Evolutionary conservation across 345 rosid species (phyloP).

Genomic region (Noccaea bulbosa): DNA sequence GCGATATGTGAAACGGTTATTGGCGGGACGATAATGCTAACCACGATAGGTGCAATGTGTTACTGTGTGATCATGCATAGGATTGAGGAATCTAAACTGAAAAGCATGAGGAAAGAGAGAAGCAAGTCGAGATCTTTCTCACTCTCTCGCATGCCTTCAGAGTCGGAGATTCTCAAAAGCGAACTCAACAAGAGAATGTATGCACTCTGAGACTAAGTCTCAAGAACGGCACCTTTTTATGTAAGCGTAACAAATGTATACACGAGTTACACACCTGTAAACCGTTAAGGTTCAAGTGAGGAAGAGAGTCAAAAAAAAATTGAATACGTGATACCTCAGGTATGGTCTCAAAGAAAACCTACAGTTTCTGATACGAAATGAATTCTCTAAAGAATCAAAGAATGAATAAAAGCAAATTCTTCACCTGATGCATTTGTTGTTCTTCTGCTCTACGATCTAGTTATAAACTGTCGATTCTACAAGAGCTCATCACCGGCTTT

Average conservation of each 20-base stretch:
- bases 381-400: conserved; percentile 36
- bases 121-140: conserved; percentile 71
- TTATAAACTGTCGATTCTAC: conserved; percentile 27
- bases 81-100: conserved; percentile 75
- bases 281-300: conserved; percentile 15
- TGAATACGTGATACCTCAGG: conserved; percentile 21
- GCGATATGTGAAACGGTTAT: conserved; percentile 70
- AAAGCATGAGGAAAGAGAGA: conserved; percentile 70
- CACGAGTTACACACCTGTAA: conserved; percentile 15
- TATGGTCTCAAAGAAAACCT: conserved; percentile 31
- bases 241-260: conserved; percentile 33
- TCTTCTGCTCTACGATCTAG: conserved; percentile 40
- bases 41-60: conserved; percentile 91
- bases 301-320: conserved; percentile 15
- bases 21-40: conserved; percentile 81
- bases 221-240: conserved; percentile 1
- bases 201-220: conserved; percentile 47
- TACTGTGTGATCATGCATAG: conserved; percentile 73
- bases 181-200: conserved; percentile 58
- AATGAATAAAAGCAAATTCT: conserved; percentile 30
- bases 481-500: conserved; percentile 35
- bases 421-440: conserved; percentile 33
- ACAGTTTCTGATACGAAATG: conserved; percentile 24
- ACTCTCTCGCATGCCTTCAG: conserved; percentile 64
- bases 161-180: conserved; percentile 61